Conservation (phyloP, 1,284 basidiomycete genomes). For the Peniophora sp. region DNA sequence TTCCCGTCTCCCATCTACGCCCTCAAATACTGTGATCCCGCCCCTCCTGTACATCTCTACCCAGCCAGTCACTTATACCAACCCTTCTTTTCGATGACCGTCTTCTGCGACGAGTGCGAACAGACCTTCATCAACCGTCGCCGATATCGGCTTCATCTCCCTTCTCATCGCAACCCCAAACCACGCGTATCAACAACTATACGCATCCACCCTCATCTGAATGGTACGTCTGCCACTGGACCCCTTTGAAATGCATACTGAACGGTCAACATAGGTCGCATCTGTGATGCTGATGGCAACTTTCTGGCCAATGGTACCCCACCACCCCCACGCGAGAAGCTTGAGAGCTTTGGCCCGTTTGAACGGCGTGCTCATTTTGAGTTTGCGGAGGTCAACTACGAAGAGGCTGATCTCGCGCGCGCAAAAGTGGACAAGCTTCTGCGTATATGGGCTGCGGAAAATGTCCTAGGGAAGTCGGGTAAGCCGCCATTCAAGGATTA, state of each 20-base stretch:
- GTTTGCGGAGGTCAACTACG: constrained; percentile 6
- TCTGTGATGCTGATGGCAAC: neutral
- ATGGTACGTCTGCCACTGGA: neutral
- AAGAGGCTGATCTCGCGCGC: constrained; percentile 3
- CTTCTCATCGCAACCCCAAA: too few species aligned
- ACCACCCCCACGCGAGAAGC: constrained; percentile 1
- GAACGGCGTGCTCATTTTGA: constrained; percentile 4
- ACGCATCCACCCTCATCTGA: neutral
- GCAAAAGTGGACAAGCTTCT: constrained; percentile 7
- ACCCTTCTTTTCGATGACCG: too few species aligned
- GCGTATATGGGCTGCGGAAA: constrained; percentile 4
- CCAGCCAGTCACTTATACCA: too few species aligned
- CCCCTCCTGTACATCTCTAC: too few species aligned
- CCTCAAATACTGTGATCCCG: too few species aligned
- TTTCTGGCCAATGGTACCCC: constrained; percentile 4
- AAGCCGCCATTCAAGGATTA: neutral
- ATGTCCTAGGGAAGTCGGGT: constrained; percentile 11
- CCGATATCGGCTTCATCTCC: too few species aligned
- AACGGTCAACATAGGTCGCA: too few species aligned
- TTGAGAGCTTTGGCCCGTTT: constrained; percentile 8
- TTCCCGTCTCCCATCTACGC: too few species aligned
- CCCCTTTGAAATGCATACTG: too few species aligned
- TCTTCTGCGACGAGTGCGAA: too few species aligned
- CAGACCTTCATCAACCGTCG: too few species aligned
- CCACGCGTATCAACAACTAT: too few species aligned